These are phyloP conservation scores for Ashbya aceris DNA, from an alignment of 1,139 yeast species.

Conservation along the genomic window DNA sequence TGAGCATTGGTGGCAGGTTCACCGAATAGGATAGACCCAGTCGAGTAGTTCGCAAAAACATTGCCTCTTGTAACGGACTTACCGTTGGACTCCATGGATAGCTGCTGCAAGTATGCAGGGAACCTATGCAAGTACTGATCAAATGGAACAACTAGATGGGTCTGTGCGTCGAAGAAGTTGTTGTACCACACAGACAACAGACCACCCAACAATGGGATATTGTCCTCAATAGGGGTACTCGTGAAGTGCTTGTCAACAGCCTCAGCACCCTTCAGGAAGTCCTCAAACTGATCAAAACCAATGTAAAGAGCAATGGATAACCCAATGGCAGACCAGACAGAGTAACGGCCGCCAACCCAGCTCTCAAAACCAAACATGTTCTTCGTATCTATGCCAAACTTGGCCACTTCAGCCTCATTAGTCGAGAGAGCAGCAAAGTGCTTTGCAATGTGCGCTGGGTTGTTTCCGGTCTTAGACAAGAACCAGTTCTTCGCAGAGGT, in stretches of 20 bases:
- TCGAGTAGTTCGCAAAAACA: conserved; percentile 84
- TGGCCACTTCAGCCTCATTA: conserved; percentile 79
- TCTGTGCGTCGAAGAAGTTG: conserved; percentile 95
- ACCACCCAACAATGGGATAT: conserved; percentile 91
- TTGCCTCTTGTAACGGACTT: conserved; percentile 91
- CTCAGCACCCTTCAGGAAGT: conserved; percentile 93
- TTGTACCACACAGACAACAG: conserved; percentile 94
- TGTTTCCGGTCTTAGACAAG: conserved; percentile 54
- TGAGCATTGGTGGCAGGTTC: conserved; percentile 99
- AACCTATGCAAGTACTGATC: conserved; percentile 98
- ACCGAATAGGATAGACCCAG: conserved; percentile 92
- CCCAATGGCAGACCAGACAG: conserved; percentile 98
- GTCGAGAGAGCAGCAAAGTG: conserved; percentile 97
- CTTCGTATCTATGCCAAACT: conserved; percentile 93
- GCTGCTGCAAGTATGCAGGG: conserved; percentile 98
- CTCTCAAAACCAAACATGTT: conserved; percentile 97
- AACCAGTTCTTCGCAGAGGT: conserved; percentile 93
- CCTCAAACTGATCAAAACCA: conserved; percentile 88
- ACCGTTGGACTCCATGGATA: conserved; percentile 98
- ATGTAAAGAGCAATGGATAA: conserved; percentile 89
- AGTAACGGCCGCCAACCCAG: conserved; percentile 99
- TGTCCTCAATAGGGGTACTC: conserved; percentile 74
- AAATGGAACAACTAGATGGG: conserved; percentile 95
- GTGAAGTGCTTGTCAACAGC: conserved; percentile 88
- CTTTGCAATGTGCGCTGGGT: conserved; percentile 71